Base-by-base conservation (phyloP, 2,329 filamentous ascomycete genomes). In the Fusarium chuoi region DNA sequence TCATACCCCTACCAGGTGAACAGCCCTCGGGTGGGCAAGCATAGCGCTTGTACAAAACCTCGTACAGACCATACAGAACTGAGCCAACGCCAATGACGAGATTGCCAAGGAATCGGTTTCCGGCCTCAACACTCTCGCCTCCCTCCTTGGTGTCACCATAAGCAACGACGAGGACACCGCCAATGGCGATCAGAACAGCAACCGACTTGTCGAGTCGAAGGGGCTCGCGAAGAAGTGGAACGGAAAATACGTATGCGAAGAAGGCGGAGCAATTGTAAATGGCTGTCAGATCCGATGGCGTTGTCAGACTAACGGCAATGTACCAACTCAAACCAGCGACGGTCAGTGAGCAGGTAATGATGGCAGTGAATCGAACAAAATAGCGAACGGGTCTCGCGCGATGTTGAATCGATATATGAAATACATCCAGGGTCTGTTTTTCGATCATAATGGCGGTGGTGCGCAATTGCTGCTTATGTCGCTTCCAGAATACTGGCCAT, bases 231-330 rank as follows among this genome's bases (percentile, higher is more conserved):
- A 99, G 87, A 24, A 99, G 84, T 2, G 95, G 95, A 49, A 99
- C 95, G 51, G 94, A 97, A 81, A 99, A 99, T 18, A 94, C 96
- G 81, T 99, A 99, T 55, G 96, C 96, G 82, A 99, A 99, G 84
- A 99, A 99, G 66, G 96, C 96, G 60, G 94, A 97, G 87, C 96
- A 99, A 84, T 99, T 99, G 88, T 99, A 99, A 78, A 99, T 99
- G 61, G 96, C 96, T 2, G 96, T 99, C 77, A 99, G 84, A 82
- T 99, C 96, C 75, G 93, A 95, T 6, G 96, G 93, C 7, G 94
- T 98, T 2, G 96, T 99, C 86, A 98, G 85, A 83, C 94, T 94
- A 66, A 99, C 96, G 22, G 96, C 96, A 41, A 98, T 88, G 79
- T 98, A 99, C 96, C 96, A 99, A 78, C 93, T 96, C 59, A 95